Percentiles rank a stretch among this genome's conserved stretches.
These are phyloP conservation scores for Clavaria fumosa DNA, from an alignment of 768 basidiomycete species.

Conservation along the genomic window DNA sequence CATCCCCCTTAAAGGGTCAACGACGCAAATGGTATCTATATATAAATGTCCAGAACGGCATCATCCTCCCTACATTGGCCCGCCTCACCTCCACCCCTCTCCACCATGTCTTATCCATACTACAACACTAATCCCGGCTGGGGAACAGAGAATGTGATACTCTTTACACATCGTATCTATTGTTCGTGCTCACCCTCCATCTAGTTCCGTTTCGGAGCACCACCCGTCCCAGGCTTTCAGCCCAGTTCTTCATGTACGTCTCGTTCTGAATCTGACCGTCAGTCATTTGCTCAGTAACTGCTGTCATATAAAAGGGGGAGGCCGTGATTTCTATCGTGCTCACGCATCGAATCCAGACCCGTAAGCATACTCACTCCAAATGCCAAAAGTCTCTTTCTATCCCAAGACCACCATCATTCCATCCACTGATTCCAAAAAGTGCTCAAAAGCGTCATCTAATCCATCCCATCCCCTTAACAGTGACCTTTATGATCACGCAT, in stretches of 20 bases:
- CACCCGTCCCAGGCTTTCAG: slow-evolving; percentile 26
- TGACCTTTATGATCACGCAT: slow-evolving; percentile 40
- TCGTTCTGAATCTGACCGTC: slow-evolving; percentile 1
- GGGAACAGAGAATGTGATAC: slow-evolving; percentile 30
- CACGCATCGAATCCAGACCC: slow-evolving; percentile 41
- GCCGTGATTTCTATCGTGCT: slow-evolving; percentile 47
- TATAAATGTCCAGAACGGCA: too few species aligned
- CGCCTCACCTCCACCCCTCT: neutral
- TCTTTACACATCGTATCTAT: slow-evolving; percentile 3
- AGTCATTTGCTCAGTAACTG: slow-evolving; percentile 2
- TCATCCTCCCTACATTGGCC: too few species aligned
- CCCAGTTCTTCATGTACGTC: slow-evolving; percentile 36
- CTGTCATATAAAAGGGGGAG: slow-evolving; percentile 32
- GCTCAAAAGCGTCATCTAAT: too few species aligned
- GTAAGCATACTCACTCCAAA: slow-evolving; percentile 23
- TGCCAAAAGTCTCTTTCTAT: neutral
- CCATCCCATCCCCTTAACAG: slow-evolving; percentile 20
- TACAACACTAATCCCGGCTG: slow-evolving; percentile 34
- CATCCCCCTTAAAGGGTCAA: too few species aligned
- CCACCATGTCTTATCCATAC: slow-evolving; percentile 28
- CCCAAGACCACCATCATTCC: slow-evolving; percentile 6
- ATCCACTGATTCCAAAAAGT: too few species aligned
- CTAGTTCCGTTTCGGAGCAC: slow-evolving; percentile 29
- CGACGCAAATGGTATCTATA: too few species aligned
- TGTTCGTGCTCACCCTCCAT: slow-evolving; percentile 2